Evolutionary conservation across 2,329 filamentous ascomycete species (phyloP).

Genomic region (Zalaria obscura): DNA sequence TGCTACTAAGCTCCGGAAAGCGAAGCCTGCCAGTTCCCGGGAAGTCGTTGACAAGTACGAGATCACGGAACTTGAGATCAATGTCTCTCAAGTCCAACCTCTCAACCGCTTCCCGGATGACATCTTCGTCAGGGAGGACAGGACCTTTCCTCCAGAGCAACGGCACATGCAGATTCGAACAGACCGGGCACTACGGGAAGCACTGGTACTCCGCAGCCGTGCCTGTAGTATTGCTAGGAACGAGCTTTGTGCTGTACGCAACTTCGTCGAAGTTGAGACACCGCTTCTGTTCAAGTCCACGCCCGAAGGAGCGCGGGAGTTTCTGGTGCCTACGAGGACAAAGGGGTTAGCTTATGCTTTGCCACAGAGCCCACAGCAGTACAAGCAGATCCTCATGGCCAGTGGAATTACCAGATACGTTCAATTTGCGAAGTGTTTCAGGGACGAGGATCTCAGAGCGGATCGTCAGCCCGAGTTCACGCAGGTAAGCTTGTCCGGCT

Average conservation of each 20-base stretch:
- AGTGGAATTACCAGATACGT: conserved; percentile 72
- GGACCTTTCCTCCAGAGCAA: conserved; percentile 57
- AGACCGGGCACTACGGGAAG: conserved; percentile 48
- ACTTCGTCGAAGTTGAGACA: conserved; percentile 74
- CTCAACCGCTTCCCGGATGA: conserved; percentile 63
- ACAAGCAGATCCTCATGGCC: conserved; percentile 96
- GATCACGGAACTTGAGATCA: conserved; percentile 40
- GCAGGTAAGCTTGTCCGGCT: conserved; percentile 41
- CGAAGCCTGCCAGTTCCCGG: conserved; percentile 6
- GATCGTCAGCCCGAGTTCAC: conserved; percentile 96
- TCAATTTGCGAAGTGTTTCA: conserved; percentile 88
- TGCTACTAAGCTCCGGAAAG: conserved; percentile 27
- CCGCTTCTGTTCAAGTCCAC: conserved; percentile 95
- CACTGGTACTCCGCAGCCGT: conserved; percentile 56
- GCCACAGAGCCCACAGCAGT: conserved; percentile 93
- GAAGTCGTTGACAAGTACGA: conserved; percentile 15
- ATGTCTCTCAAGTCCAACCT: conserved; percentile 45
- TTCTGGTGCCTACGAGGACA: conserved; percentile 74
- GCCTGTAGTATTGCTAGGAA: conserved; percentile 40
- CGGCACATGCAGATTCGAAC: conserved; percentile 79
- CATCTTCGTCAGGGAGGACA: conserved; percentile 61
- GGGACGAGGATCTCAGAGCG: conserved; percentile 83
- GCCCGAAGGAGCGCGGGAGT: conserved; percentile 87
- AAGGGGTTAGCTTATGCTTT: conserved; percentile 73
- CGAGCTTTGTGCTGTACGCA: conserved; percentile 37